phyloP scores from a whole-genome alignment of 257 asterid genomes.

The Ligustrum vulgare region DNA sequence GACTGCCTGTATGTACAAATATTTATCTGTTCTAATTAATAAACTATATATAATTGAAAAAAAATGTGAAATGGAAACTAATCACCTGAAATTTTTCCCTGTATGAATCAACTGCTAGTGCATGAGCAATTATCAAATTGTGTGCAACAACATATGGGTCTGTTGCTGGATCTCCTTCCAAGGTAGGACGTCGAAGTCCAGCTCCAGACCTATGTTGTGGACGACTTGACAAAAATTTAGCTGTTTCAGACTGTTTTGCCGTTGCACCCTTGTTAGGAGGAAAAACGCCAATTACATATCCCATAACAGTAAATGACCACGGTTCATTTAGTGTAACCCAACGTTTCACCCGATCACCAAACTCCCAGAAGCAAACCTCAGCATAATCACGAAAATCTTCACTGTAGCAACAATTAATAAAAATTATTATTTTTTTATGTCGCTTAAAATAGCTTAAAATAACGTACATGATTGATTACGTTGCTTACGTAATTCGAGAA shows the following conservation, averaged over 20 bases:
- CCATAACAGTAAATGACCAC: slow-evolving; percentile 15
- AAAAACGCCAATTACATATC: neutral
- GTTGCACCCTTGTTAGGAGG: slow-evolving; percentile 27
- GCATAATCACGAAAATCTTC: slow-evolving; percentile 35
- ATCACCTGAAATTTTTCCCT: slow-evolving; percentile 35
- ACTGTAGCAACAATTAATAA: neutral
- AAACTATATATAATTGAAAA: too few species aligned
- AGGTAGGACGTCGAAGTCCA: neutral
- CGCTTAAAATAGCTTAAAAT: too few species aligned
- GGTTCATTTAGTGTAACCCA: slow-evolving; percentile 51
- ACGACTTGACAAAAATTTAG: too few species aligned
- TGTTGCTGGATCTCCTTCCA: slow-evolving; percentile 31
- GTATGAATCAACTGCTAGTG: slow-evolving; percentile 41
- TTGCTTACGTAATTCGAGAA: slow-evolving; percentile 27
- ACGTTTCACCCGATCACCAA: slow-evolving; percentile 42
- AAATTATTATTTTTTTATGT: too few species aligned
- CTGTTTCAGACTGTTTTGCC: neutral
- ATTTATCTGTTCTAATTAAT: too few species aligned
- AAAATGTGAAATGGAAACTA: too few species aligned
- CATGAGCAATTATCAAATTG: slow-evolving; percentile 47
- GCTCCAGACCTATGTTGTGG: neutral
- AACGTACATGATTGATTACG: too few species aligned
- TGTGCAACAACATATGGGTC: slow-evolving; percentile 54
- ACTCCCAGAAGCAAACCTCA: slow-evolving; percentile 44
- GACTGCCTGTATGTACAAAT: slow-evolving; percentile 22